Evolutionary conservation across 129 eudicot species (phyloP), one percentile per base, ranked within the genome.

Genomic region (Ambrosia trifida): DNA sequence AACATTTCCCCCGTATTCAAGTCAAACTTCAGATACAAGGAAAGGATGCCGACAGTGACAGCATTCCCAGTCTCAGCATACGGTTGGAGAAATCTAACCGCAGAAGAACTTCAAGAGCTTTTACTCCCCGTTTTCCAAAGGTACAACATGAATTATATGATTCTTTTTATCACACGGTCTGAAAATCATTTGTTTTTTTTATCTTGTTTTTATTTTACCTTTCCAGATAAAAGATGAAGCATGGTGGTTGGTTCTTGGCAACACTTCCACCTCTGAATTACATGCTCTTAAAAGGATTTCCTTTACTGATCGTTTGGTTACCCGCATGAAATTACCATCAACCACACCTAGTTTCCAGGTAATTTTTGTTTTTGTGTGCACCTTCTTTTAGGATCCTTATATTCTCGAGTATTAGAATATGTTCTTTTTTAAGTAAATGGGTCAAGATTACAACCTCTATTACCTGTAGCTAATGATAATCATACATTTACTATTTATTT

Each of bases 191-290:
- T n/a, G 52, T 28, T 20, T 35, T 20, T 35, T 73, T 76, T 45
- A 76, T 69, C 44, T 60, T 68, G 44, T 18, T 64, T 16, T 63
- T 68, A 2, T 33, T 46, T 58, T 20, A 5, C 11, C 32, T 71
- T 47, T 32, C 7, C 85, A 94, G 98, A 68, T 89, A 62, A 94
- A 89, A 84, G 93, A 87, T 49, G 97, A 94, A 82, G 98, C 98
- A 2, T 89, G 96, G 98, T 94, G 96, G 96, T 68, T 94, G 79
- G 75, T 94, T 66, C 88, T 94, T 56, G 95, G 88, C 7, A 89
- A 87, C 82, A 84, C 90, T 70, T 80, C 85, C 6, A 89, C 92
- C 65, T 82, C 92, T 38, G 92, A 94, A 79, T 81, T 94, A 46
- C 77, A 70, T 81, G 88, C 96, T 41, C 62, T 89, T 75, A 94